These are phyloP conservation scores for Pedinophyceae sp. DNA, from an alignment of 139 green algal genomes.

Conservation along the genomic window DNA sequence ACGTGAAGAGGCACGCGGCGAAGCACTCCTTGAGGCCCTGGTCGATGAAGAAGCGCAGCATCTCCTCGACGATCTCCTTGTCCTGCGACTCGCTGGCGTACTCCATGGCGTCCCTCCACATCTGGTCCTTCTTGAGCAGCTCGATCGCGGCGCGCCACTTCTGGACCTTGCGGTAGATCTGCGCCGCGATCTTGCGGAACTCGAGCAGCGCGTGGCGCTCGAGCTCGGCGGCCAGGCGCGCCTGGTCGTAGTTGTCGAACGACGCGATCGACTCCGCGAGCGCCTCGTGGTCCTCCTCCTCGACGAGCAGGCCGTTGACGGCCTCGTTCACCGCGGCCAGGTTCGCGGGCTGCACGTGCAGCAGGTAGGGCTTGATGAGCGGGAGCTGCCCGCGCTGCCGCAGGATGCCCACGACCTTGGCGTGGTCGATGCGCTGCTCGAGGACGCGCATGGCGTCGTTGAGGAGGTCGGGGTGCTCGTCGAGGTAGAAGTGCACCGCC, in stretches of 20 bases:
- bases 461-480: conserved; percentile 89
- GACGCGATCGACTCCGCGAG: conserved; percentile 68
- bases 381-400: conserved; percentile 62
- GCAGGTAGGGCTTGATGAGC: conserved; percentile 92
- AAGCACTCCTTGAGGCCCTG: conserved; percentile 84
- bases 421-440: conserved; percentile 79
- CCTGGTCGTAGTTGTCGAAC: conserved; percentile 96
- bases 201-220: conserved; percentile 94
- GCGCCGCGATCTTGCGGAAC: conserved; percentile 77
- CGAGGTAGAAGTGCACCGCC: conserved; percentile 88
- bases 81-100: conserved; percentile 12
- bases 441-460: conserved; percentile 78
- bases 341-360: conserved; percentile 81
- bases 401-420: conserved; percentile 83
- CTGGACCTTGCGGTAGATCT: conserved; percentile 82
- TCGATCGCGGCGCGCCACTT: conserved; percentile 22
- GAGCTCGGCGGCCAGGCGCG: conserved; percentile 38
- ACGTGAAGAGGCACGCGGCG: conserved; percentile 87
- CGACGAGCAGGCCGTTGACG: conserved; percentile 87
- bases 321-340: conserved; percentile 78
- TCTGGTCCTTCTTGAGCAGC: conserved; percentile 29
- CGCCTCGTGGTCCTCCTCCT: conserved; percentile 87
- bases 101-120: conserved; percentile 91
- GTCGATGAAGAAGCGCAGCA: conserved; percentile 68
- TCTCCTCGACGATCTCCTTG: conserved; percentile 73